These are phyloP conservation scores for Neurospora sublineolata DNA, from an alignment of 495 filamentous ascomycete genomes.

Conservation along the genomic window DNA sequence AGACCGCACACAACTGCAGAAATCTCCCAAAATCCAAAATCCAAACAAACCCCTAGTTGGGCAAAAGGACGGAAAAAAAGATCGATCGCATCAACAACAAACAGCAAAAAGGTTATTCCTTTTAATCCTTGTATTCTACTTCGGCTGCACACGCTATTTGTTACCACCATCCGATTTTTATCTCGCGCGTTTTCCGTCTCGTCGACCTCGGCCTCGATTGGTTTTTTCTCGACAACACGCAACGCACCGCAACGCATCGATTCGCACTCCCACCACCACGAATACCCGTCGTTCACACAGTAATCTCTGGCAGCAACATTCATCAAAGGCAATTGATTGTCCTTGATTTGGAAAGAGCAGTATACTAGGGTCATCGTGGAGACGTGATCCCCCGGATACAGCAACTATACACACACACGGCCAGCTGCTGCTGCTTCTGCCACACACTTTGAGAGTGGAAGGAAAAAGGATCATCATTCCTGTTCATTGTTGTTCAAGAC, in stretches of 20 bases:
- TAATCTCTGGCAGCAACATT: not conserved
- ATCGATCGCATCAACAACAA: conserved; percentile 12
- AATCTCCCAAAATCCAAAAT: conserved; percentile 6
- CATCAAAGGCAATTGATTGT: not conserved
- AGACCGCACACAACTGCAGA: conserved; percentile 17
- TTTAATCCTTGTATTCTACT: conserved; percentile 31
- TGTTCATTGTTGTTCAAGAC: not conserved
- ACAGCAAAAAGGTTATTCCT: conserved; percentile 6
- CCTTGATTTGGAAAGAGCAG: not conserved
- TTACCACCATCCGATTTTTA: not conserved
- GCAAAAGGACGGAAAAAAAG: conserved; percentile 7
- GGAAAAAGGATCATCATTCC: not conserved
- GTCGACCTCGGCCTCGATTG: conserved; percentile 4
- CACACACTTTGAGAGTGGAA: not conserved
- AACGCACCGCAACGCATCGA: not conserved
- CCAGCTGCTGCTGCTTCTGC: not conserved
- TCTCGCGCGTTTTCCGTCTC: conserved; percentile 15
- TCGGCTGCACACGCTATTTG: not conserved
- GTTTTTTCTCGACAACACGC: not conserved
- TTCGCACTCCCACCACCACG: not conserved
- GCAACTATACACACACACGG: not conserved
- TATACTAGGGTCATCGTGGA: not conserved
- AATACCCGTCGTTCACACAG: not conserved
- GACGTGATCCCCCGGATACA: not conserved
- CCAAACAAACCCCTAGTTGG: not conserved